A percentile compares a stretch with the other conserved stretches of the same genome.
phyloP scores from a whole-genome alignment of 1,284 basidiomycete species.

The Moesziomyces sp. region DNA sequence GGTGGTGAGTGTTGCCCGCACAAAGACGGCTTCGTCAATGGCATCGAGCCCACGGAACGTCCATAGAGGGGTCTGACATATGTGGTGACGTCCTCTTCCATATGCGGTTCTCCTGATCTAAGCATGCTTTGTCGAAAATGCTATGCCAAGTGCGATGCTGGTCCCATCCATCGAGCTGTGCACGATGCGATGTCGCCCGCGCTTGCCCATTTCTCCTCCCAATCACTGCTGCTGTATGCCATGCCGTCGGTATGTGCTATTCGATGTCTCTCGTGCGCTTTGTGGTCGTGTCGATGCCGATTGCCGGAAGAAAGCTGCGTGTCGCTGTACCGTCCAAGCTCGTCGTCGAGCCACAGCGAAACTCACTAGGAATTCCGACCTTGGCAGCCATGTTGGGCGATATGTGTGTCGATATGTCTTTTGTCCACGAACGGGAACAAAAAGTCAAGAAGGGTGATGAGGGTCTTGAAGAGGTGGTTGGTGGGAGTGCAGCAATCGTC shows the following conservation, averaged over 20 bases:
- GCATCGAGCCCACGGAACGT: too few relatives aligned
- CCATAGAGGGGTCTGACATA: too few relatives aligned
- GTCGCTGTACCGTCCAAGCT: constrained; percentile 8
- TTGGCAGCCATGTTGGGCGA: constrained; percentile 58
- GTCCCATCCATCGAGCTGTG: neutral
- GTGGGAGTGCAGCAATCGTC: constrained; percentile 38
- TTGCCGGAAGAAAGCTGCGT: constrained; percentile 16
- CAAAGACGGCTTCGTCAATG: too few relatives aligned
- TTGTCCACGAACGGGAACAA: constrained; percentile 43
- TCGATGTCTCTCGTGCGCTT: constrained; percentile 1
- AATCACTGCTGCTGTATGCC: neutral
- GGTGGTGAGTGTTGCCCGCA: too few relatives aligned
- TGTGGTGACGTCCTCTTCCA: too few relatives aligned
- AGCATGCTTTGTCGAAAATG: too few relatives aligned
- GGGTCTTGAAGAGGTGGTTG: constrained; percentile 50
- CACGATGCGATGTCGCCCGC: neutral
- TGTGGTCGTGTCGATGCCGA: constrained; percentile 4
- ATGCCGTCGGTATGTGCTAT: neutral
- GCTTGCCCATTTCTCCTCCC: neutral
- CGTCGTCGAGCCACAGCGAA: constrained; percentile 18
- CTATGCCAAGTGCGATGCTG: too few relatives aligned
- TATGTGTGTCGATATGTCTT: constrained; percentile 40
- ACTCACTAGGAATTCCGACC: constrained; percentile 65
- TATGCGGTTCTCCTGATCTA: too few relatives aligned
- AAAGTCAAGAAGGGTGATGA: constrained; percentile 34